These are phyloP conservation scores for Ceratocystis cacaofunesta DNA, from an alignment of 2,329 filamentous ascomycete genomes.

Conservation along the genomic window DNA sequence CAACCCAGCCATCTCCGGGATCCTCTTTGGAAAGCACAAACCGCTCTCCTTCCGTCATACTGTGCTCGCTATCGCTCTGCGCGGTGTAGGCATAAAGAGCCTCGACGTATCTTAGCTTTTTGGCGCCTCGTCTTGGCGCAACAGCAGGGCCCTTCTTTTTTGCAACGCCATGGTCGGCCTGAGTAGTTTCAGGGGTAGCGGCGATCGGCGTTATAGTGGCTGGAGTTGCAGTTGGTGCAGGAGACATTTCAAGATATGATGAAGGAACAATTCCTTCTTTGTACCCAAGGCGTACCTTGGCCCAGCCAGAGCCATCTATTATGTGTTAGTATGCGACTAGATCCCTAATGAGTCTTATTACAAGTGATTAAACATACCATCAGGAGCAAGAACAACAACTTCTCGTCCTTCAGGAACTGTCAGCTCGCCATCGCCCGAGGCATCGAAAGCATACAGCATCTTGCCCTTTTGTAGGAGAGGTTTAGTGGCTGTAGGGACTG, in stretches of 20 bases:
- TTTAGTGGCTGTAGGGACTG: constrained; percentile 32
- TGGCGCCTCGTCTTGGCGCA: constrained; percentile 76
- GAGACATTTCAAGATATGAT: constrained; percentile 59
- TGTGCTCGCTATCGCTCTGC: constrained; percentile 73
- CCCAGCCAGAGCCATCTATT: constrained; percentile 80
- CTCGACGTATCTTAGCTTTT: constrained; percentile 87
- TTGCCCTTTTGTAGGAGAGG: constrained; percentile 48
- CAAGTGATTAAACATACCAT: constrained; percentile 50
- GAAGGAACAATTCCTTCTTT: constrained; percentile 78
- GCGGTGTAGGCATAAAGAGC: constrained; percentile 86
- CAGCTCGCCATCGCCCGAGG: constrained; percentile 65
- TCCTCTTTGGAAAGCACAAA: constrained; percentile 85
- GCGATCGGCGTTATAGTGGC: background rate
- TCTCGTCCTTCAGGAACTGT: constrained; percentile 66
- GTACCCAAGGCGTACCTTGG: constrained; percentile 60
- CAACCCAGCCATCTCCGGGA: constrained; percentile 86
- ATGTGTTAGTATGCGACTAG: constrained; percentile 21
- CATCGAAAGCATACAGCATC: constrained; percentile 82
- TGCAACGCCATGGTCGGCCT: constrained; percentile 38
- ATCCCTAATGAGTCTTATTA: background rate
- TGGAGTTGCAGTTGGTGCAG: constrained; percentile 30
- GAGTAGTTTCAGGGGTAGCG: constrained; percentile 32
- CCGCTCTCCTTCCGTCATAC: constrained; percentile 77
- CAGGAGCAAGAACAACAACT: constrained; percentile 64
- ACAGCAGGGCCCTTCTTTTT: constrained; percentile 90